Evolutionary conservation across 352 stramenopile species (phyloP), one percentile per base, ranked within the genome.

Genomic region (Phytopythium boreale): DNA sequence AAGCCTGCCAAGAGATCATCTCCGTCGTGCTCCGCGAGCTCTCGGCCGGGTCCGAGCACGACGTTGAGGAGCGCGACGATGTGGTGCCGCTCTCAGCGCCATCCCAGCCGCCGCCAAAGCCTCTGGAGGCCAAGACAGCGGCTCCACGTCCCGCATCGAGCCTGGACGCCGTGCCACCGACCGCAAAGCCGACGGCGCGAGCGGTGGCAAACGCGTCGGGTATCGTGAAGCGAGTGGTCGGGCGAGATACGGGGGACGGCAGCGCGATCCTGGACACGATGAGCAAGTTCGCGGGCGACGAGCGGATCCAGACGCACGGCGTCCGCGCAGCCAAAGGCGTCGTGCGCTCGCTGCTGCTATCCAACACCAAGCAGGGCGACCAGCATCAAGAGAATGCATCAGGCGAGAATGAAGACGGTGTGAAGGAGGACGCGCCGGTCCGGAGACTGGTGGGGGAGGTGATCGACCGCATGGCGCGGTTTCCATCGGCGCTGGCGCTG

Each of bases 221-320:
- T 1, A 76, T 84, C 57, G 83, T 90, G 71, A 74, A 79, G 20
- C 75, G 81, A 41, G 81, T 79, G 4, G 51, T 88, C 17, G 68
- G 70, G 11, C 70, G 77, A 10, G 81, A 90, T 43, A 55, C 70
- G 0, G 77, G 79, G 1, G 70, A 88, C 43, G 75, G 79, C 0
- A 72, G 62, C 7, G 67, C 75, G 0, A 64, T 90, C 12, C 22
- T 86, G 20, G 64, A 74, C 24, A 80, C 67, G 47, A 85, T 89
- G 76, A 67, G 64, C 20, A 83, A 79, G 51, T 89, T 74, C 47
- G 56, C 75, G 31, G 43, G 53, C 4, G 79, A 90, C 24, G 49
- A 60, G 43, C 69, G 75, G 10, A 70, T 88, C 29, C 79, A 90
- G 47, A 69, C 69, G 3, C 77, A 81, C 59, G 77, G 77, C 0